Percentiles rank a stretch among this genome's conserved stretches.
Evolutionary conservation across 176 grass and related monocot species (phyloP).

Genomic region (Phoenix roebelenii): DNA sequence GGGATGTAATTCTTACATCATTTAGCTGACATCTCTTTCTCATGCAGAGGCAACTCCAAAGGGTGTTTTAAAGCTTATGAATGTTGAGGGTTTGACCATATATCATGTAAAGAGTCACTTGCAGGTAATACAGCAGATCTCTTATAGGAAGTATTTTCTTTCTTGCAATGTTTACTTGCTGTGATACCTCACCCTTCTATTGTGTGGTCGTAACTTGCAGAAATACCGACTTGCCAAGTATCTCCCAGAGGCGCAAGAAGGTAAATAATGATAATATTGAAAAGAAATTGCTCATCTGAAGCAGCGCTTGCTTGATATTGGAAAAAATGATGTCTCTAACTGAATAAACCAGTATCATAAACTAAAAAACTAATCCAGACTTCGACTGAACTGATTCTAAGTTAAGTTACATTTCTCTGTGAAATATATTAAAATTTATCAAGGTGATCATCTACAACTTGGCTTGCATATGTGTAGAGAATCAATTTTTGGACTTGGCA

Average conservation of each 20-base stretch:
- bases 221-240: constrained; percentile 63
- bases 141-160: neutral
- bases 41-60: constrained; percentile 79
- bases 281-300: too few relatives aligned
- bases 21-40: neutral
- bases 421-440: too few relatives aligned
- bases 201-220: constrained; percentile 26
- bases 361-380: too few relatives aligned
- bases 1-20: neutral
- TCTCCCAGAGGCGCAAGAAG: constrained; percentile 72
- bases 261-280: constrained; percentile 21
- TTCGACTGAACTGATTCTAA: too few relatives aligned
- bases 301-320: too few relatives aligned
- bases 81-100: constrained; percentile 71
- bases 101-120: constrained; percentile 97
- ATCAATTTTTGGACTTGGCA: too few relatives aligned
- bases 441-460: too few relatives aligned
- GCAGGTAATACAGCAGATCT: constrained; percentile 37
- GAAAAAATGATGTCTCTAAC: too few relatives aligned
- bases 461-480: too few relatives aligned
- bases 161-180: neutral
- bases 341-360: too few relatives aligned
- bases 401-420: too few relatives aligned
- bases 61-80: constrained; percentile 83
- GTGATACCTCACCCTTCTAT: neutral